Evolutionary conservation across 2,329 filamentous ascomycete species (phyloP).

Genomic region (Paracoccidioides lutzii): DNA sequence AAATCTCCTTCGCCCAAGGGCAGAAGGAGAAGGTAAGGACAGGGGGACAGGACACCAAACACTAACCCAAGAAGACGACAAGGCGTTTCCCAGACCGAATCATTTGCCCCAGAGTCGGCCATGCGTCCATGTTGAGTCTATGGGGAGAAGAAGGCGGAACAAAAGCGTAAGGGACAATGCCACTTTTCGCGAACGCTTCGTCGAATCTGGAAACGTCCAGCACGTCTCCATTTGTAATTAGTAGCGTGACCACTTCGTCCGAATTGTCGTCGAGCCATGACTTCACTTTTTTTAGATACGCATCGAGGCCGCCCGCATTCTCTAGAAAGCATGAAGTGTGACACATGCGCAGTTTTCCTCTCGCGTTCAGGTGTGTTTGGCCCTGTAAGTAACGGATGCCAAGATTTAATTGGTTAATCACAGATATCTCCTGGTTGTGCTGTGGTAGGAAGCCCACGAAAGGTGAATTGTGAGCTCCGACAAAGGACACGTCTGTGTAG

Average conservation of each 20-base stretch:
- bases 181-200: slow-evolving; percentile 21
- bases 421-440: slow-evolving; percentile 49
- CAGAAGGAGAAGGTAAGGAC: not conserved
- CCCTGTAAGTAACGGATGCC: slow-evolving; percentile 53
- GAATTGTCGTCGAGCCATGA: slow-evolving; percentile 46
- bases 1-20: not conserved
- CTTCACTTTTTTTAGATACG: slow-evolving; percentile 46
- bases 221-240: slow-evolving; percentile 49
- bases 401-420: slow-evolving; percentile 45
- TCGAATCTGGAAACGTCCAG: slow-evolving; percentile 22
- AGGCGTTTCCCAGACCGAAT: slow-evolving; percentile 31
- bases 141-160: slow-evolving; percentile 21
- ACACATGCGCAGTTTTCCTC: slow-evolving; percentile 46
- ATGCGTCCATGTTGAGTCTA: slow-evolving; percentile 23
- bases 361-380: slow-evolving; percentile 44
- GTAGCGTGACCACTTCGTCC: slow-evolving; percentile 49
- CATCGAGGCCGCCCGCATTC: slow-evolving; percentile 44
- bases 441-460: slow-evolving; percentile 45
- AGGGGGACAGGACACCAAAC: not conserved
- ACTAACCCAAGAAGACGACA: slow-evolving; percentile 32
- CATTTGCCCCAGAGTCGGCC: slow-evolving; percentile 33
- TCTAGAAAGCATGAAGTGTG: slow-evolving; percentile 50
- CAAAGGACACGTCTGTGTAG: slow-evolving; percentile 49
- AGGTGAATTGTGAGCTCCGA: slow-evolving; percentile 53
- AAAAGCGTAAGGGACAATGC: slow-evolving; percentile 25